Conservation (phyloP, 805 yeast species). For the Suhomyces xylopsoci region DNA sequence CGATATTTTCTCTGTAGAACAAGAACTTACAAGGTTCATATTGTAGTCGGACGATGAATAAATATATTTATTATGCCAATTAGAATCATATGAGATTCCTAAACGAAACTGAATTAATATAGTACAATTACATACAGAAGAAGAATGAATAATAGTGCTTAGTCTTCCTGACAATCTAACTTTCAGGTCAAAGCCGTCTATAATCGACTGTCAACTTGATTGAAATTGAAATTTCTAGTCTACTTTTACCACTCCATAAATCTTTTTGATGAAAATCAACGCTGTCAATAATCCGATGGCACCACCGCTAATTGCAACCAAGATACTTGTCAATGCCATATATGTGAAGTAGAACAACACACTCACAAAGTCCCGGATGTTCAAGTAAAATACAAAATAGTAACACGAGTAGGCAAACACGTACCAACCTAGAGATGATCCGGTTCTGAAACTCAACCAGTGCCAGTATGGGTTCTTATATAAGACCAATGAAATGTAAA, state of each 20-base stretch:
- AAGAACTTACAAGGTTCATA: background rate
- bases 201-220: background rate
- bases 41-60: background rate
- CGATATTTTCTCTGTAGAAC: background rate
- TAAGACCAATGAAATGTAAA: slow-evolving; percentile 56
- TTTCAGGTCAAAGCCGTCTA: background rate
- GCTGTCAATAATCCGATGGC: slow-evolving; percentile 70
- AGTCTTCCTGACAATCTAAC: background rate
- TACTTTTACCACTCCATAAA: slow-evolving; percentile 56
- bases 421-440: slow-evolving; percentile 69
- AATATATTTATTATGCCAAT: background rate
- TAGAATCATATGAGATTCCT: background rate
- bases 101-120: background rate
- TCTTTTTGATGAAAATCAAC: slow-evolving; percentile 58
- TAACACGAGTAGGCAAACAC: slow-evolving; percentile 65
- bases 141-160: background rate
- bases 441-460: slow-evolving; percentile 74
- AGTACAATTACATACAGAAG: background rate
- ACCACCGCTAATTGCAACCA: slow-evolving; percentile 72
- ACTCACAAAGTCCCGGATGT: slow-evolving; percentile 65
- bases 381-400: slow-evolving; percentile 56
- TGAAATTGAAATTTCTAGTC: slow-evolving; percentile 33
- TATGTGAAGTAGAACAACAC: slow-evolving; percentile 68
- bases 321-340: slow-evolving; percentile 58
- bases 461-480: slow-evolving; percentile 69